A percentile compares a stretch with the other conserved stretches of the same genome.
phyloP scores from a whole-genome alignment of 2,329 filamentous ascomycete genomes.

The Helicocarpus griseus region DNA sequence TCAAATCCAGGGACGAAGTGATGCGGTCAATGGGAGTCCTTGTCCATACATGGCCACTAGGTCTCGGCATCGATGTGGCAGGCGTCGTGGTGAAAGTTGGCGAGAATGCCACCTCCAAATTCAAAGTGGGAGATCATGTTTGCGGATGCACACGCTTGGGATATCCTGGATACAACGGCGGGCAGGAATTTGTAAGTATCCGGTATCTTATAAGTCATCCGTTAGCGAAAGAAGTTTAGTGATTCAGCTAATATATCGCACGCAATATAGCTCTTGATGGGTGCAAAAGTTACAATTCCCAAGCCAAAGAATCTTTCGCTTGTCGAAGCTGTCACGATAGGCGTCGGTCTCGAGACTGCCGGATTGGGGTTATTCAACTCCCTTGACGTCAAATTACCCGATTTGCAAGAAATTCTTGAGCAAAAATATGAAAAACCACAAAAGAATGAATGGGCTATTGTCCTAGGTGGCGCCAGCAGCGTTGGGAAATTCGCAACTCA shows the following conservation, averaged over 20 bases:
- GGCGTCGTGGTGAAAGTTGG: slow-evolving; percentile 23
- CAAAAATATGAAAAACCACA: slow-evolving; percentile 7
- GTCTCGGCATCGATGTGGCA: slow-evolving; percentile 20
- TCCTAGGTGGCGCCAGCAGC: slow-evolving; percentile 24
- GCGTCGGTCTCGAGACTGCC: slow-evolving; percentile 18
- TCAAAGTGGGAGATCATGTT: slow-evolving; percentile 23
- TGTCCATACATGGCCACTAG: slow-evolving; percentile 22
- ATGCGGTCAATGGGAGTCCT: slow-evolving; percentile 19
- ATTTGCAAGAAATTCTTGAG: slow-evolving; percentile 12
- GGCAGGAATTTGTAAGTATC: slow-evolving; percentile 19
- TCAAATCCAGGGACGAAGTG: slow-evolving; percentile 16
- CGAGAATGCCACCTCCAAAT: slow-evolving; percentile 17
- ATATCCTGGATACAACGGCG: slow-evolving; percentile 14
- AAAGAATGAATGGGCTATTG: slow-evolving; percentile 21
- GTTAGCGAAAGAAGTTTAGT: not conserved
- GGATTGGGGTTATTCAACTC: slow-evolving; percentile 17
- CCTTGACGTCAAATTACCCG: slow-evolving; percentile 16
- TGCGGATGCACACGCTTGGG: slow-evolving; percentile 24
- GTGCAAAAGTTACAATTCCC: slow-evolving; percentile 20
- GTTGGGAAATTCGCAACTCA: slow-evolving; percentile 24
- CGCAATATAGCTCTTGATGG: slow-evolving; percentile 20
- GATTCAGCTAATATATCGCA: slow-evolving; percentile 1
- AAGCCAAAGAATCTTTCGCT: slow-evolving; percentile 21
- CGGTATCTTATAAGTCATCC: not conserved
- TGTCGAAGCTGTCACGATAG: slow-evolving; percentile 21